These are phyloP conservation scores for Sporisorium reilianum DNA, from an alignment of 1,284 basidiomycete species.

Conservation along the genomic window DNA sequence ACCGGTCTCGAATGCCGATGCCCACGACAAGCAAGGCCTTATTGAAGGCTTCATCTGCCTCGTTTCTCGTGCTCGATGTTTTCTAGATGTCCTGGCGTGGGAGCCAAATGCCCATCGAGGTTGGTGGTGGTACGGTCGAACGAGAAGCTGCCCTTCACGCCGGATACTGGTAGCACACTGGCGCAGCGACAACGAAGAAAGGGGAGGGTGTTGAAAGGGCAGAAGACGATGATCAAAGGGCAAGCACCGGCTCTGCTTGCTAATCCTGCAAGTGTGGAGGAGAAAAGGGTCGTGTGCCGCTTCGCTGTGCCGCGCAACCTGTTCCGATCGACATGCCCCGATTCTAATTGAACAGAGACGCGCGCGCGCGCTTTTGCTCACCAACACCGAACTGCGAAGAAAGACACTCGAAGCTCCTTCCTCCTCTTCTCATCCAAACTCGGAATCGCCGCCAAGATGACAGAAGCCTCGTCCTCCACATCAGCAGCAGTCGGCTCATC, in stretches of 20 bases:
- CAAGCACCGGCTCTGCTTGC: background rate
- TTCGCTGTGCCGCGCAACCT: background rate
- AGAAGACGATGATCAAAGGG: background rate
- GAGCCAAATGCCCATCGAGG: background rate
- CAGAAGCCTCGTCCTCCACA: slow-evolving; percentile 27
- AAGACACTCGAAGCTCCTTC: slow-evolving; percentile 7
- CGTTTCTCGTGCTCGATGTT: too few relatives aligned
- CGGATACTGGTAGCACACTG: too few relatives aligned
- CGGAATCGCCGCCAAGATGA: background rate
- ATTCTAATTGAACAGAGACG: slow-evolving; percentile 24
- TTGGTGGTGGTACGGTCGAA: background rate
- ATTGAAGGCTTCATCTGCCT: slow-evolving; percentile 27
- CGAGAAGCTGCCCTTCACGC: too few relatives aligned
- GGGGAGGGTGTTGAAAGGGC: too few relatives aligned
- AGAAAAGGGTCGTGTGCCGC: slow-evolving; percentile 8
- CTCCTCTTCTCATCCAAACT: background rate
- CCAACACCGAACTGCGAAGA: too few relatives aligned
- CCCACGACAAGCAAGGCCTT: slow-evolving; percentile 6
- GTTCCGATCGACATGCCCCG: slow-evolving; percentile 5
- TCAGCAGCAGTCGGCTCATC: slow-evolving; percentile 4
- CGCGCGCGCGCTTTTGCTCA: too few relatives aligned
- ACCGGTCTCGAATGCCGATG: background rate
- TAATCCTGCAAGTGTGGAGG: background rate
- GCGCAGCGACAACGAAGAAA: too few relatives aligned
- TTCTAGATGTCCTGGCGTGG: background rate